These are phyloP conservation scores for Eragrostis curvula DNA, from an alignment of 176 grass and related monocot species.

Conservation along the genomic window DNA sequence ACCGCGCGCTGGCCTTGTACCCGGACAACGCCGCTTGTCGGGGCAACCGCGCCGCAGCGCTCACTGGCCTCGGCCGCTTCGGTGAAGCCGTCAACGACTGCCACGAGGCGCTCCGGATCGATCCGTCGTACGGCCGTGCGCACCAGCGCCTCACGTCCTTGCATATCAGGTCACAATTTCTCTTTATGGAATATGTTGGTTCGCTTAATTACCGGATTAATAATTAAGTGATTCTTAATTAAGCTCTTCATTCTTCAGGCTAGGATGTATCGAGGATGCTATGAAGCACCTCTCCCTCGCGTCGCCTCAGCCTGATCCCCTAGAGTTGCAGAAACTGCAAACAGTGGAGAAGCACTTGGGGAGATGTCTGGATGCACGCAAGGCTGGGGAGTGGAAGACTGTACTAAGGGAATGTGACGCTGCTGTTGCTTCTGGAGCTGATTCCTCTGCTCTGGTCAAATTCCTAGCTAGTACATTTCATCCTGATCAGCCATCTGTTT, in stretches of 20 bases:
- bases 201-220: too few species aligned
- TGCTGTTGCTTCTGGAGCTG: constrained; percentile 59
- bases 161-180: too few species aligned
- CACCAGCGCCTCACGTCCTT: too few species aligned
- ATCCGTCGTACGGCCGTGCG: too few species aligned
- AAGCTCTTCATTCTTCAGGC: constrained; percentile 15
- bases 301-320: constrained; percentile 42
- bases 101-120: too few species aligned
- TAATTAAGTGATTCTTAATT: too few species aligned
- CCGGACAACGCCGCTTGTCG: too few species aligned
- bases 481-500: neutral
- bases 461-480: neutral
- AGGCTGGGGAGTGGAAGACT: constrained; percentile 57
- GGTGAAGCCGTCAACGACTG: too few species aligned
- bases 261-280: constrained; percentile 56
- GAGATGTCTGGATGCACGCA: constrained; percentile 52
- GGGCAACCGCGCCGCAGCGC: too few species aligned
- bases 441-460: constrained; percentile 55
- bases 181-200: too few species aligned
- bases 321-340: constrained; percentile 61
- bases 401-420: constrained; percentile 49
- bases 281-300: constrained; percentile 48
- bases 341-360: constrained; percentile 56
- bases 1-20: too few species aligned
- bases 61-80: too few species aligned